Evolutionary conservation across 192 early-diverging fungal genomes (phyloP).

Genomic region (Gryganskiella cystojenkinii): DNA sequence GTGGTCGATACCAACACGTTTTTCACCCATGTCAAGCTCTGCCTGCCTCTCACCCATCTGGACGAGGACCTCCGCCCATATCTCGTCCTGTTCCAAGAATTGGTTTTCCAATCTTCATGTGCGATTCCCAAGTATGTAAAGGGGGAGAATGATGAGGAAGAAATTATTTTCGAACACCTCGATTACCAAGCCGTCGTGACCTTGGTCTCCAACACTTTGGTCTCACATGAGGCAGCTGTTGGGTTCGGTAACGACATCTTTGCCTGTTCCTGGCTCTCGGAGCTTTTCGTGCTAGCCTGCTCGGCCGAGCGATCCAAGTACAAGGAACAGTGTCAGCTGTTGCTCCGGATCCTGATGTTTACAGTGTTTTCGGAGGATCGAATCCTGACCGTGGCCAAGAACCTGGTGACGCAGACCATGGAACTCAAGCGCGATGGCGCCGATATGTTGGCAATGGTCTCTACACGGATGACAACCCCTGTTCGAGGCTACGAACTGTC

Average conservation of each 20-base stretch:
- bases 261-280: conserved; percentile 61
- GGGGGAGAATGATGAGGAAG: conserved; percentile 41
- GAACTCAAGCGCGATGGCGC: conserved; percentile 76
- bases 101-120: conserved; percentile 72
- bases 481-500: conserved; percentile 44
- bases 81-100: conserved; percentile 80
- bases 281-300: conserved; percentile 66
- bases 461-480: conserved; percentile 55
- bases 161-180: conserved; percentile 42
- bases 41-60: conserved; percentile 60
- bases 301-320: conserved; percentile 48
- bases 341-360: conserved; percentile 69
- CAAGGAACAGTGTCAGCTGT: conserved; percentile 53
- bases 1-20: conserved; percentile 73
- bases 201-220: conserved; percentile 55
- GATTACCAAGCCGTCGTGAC: conserved; percentile 56
- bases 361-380: conserved; percentile 76
- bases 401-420: conserved; percentile 70
- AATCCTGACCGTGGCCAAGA: conserved; percentile 74
- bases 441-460: conserved; percentile 60
- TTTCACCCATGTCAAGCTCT: conserved; percentile 71
- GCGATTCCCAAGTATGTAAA: conserved; percentile 57
- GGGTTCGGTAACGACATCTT: conserved; percentile 61
- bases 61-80: conserved; percentile 72
- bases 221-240: conserved; percentile 53